Conservation (phyloP, 2,329 filamentous ascomycete species). For the Xenosphaeropsis pyriputrescens region DNA sequence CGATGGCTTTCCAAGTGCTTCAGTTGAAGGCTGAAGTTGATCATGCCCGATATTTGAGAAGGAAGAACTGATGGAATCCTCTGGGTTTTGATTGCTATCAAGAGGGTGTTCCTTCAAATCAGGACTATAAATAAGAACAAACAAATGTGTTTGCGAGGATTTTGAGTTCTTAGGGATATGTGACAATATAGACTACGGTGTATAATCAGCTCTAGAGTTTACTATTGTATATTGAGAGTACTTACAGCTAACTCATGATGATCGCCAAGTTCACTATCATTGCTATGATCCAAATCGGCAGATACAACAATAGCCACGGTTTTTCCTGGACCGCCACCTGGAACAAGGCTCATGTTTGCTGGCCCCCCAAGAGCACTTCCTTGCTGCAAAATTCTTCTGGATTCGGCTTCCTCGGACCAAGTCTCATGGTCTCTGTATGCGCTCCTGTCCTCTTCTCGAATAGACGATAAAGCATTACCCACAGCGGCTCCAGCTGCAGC, state of each 20-base stretch:
- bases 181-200: conserved; percentile 62
- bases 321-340: conserved; percentile 34
- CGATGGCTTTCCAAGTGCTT: conserved; percentile 45
- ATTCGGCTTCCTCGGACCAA: conserved; percentile 82
- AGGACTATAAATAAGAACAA: conserved; percentile 82
- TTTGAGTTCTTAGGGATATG: conserved; percentile 72
- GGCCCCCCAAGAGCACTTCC: conserved; percentile 3
- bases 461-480: conserved; percentile 68
- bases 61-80: conserved; percentile 59
- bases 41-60: conserved; percentile 75
- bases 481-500: conserved; percentile 72
- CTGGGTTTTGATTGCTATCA: conserved; percentile 40
- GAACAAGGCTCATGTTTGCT: conserved; percentile 15
- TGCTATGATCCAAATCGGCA: conserved; percentile 48
- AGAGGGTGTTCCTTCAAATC: conserved; percentile 52
- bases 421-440: conserved; percentile 76
- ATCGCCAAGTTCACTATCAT: conserved; percentile 44
- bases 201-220: too few species aligned
- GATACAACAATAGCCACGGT: conserved; percentile 83
- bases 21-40: conserved; percentile 53
- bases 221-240: conserved; percentile 6
- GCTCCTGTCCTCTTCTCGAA: conserved; percentile 68
- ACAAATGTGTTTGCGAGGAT: conserved; percentile 59
- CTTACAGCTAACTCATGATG: conserved; percentile 73
- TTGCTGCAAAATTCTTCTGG: conserved; percentile 27